Conservation (phyloP, 2,329 filamentous ascomycete genomes). For the Fusarium nelsonii region DNA sequence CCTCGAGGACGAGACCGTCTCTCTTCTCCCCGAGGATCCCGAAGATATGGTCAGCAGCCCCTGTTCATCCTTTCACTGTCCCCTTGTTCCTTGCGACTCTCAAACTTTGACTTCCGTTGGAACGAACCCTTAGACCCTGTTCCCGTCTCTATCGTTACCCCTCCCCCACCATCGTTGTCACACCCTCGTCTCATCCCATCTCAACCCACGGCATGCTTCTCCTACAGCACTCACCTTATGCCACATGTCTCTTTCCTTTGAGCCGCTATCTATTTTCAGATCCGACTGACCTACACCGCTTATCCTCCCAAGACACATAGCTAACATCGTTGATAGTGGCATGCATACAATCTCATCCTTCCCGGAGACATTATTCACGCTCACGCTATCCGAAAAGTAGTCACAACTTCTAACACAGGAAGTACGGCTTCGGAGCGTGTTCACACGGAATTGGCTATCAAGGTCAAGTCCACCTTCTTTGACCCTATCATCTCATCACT, state of each 20-base stretch:
- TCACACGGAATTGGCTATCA: slow-evolving; percentile 69
- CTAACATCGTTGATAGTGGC: slow-evolving; percentile 59
- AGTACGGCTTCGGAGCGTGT: slow-evolving; percentile 66
- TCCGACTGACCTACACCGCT: slow-evolving; percentile 21
- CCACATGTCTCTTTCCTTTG: slow-evolving; percentile 14
- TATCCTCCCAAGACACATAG: slow-evolving; percentile 11
- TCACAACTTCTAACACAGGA: slow-evolving; percentile 60
- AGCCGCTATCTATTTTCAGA: slow-evolving; percentile 20
- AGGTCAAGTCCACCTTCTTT: slow-evolving; percentile 69
- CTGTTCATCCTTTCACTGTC: slow-evolving; percentile 11
- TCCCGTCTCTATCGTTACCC: slow-evolving; percentile 37
- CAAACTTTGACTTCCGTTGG: slow-evolving; percentile 19
- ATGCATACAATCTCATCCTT: slow-evolving; percentile 71
- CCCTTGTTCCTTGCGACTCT: slow-evolving; percentile 15
- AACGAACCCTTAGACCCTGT: slow-evolving; percentile 21
- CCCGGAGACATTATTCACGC: slow-evolving; percentile 66
- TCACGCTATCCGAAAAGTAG: slow-evolving; percentile 68
- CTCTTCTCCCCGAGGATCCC: slow-evolving; percentile 59
- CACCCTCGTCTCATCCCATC: slow-evolving; percentile 24
- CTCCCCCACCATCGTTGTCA: slow-evolving; percentile 33
- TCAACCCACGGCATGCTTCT: slow-evolving; percentile 13
- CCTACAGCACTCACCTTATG: slow-evolving; percentile 13
- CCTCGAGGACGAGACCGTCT: slow-evolving; percentile 57
- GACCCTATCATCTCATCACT: slow-evolving; percentile 67
- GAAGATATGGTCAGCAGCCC: slow-evolving; percentile 59